Conservation (phyloP, 164 flowering plant genomes). For the Dillenia turbinata region DNA sequence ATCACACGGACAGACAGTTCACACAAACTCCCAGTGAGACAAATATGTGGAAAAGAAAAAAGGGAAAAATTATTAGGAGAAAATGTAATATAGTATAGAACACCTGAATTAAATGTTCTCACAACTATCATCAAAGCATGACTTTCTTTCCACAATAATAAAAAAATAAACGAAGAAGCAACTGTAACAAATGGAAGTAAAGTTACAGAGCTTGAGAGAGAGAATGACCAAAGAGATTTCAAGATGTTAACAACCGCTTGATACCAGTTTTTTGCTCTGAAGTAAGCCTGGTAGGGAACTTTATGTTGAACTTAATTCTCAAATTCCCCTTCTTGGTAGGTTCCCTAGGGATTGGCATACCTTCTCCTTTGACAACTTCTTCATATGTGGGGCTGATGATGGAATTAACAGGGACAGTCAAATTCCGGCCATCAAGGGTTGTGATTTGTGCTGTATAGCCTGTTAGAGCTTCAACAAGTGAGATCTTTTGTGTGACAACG, state of each 20-base stretch:
- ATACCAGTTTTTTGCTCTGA: slow-evolving; percentile 81
- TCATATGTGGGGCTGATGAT: slow-evolving; percentile 65
- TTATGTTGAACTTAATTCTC: slow-evolving; percentile 78
- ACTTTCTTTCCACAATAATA: neutral
- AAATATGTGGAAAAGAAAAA: too few species aligned
- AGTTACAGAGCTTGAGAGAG: slow-evolving; percentile 9
- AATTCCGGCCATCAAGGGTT: slow-evolving; percentile 70
- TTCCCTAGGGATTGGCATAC: slow-evolving; percentile 90
- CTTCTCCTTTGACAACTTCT: slow-evolving; percentile 80
- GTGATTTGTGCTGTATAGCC: slow-evolving; percentile 74
- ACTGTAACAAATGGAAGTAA: slow-evolving; percentile 1
- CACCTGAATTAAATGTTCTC: neutral
- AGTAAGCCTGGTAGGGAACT: slow-evolving; percentile 71
- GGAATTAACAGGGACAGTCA: slow-evolving; percentile 52
- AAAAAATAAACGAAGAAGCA: slow-evolving; percentile 1
- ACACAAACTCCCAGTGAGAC: too few species aligned
- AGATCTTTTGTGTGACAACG: slow-evolving; percentile 56
- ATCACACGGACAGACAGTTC: too few species aligned
- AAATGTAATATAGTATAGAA: too few species aligned
- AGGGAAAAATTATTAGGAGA: too few species aligned
- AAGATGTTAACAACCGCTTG: slow-evolving; percentile 52
- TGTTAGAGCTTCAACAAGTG: slow-evolving; percentile 80
- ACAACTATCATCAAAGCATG: neutral
- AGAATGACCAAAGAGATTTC: slow-evolving; percentile 16
- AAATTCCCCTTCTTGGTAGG: slow-evolving; percentile 76